Conservation (phyloP, 192 early-diverging fungal species). For the Entophlyctis luteolus region DNA sequence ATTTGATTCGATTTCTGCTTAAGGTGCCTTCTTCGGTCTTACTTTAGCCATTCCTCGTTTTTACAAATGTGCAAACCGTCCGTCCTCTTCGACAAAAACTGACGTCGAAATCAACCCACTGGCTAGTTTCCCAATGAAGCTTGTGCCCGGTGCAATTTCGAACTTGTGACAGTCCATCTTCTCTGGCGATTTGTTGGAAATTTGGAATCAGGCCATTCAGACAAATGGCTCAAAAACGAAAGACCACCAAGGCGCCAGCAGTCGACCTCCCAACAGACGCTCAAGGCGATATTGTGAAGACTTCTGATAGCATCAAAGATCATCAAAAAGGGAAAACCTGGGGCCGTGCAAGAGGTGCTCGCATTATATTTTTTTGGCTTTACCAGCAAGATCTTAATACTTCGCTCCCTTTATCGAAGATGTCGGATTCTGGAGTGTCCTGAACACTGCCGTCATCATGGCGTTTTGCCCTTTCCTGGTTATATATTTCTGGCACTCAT, state of each 20-base stretch:
- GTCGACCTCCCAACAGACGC: background rate
- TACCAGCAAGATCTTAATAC: background rate
- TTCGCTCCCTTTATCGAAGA: conserved; percentile 15
- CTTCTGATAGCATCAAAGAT: conserved; percentile 20
- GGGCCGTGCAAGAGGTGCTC: conserved; percentile 66
- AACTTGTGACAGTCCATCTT: too few species aligned
- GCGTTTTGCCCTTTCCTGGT: conserved; percentile 62
- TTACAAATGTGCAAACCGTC: too few species aligned
- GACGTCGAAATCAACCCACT: too few species aligned
- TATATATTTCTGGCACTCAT: conserved; percentile 65
- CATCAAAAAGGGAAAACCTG: conserved; percentile 69
- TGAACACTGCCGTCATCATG: conserved; percentile 55
- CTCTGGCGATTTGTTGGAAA: too few species aligned
- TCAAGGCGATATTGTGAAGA: background rate
- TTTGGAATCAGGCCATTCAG: background rate
- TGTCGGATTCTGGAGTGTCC: conserved; percentile 42
- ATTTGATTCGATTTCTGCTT: too few species aligned
- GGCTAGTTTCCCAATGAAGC: too few species aligned
- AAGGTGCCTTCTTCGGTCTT: too few species aligned
- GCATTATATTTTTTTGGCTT: background rate
- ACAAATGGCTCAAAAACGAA: background rate
- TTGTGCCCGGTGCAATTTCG: too few species aligned
- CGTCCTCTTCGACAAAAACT: too few species aligned
- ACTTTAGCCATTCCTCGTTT: too few species aligned
- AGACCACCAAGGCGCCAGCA: background rate